phyloP scores from a whole-genome alignment of 2,329 filamentous ascomycete genomes.

The Calonectria hongkongensis region DNA sequence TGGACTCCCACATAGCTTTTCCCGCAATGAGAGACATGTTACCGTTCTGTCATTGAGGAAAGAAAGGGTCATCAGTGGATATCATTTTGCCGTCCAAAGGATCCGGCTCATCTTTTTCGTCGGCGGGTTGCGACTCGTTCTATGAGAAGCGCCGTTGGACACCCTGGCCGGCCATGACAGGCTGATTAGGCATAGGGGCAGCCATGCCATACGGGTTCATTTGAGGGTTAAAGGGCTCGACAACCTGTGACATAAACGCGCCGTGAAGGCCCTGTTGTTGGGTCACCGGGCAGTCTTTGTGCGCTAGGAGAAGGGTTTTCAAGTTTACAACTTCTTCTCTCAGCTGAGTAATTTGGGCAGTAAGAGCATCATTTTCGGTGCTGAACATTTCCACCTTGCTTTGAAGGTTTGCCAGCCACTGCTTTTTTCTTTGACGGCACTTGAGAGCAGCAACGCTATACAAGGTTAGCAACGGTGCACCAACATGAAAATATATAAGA shows the following conservation, averaged over 20 bases:
- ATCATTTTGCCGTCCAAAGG: conserved; percentile 34
- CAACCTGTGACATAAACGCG: conserved; percentile 73
- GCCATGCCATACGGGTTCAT: conserved; percentile 78
- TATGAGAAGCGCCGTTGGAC: conserved; percentile 76
- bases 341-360: conserved; percentile 87
- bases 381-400: conserved; percentile 95
- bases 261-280: conserved; percentile 83
- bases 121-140: conserved; percentile 49
- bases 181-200: conserved; percentile 70
- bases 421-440: conserved; percentile 98
- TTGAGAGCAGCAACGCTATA: conserved; percentile 94
- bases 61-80: conserved; percentile 48
- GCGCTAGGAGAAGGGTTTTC: conserved; percentile 92
- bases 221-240: conserved; percentile 73
- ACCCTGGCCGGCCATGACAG: conserved; percentile 74
- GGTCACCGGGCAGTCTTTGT: conserved; percentile 96
- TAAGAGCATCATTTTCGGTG: conserved; percentile 91
- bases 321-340: conserved; percentile 96
- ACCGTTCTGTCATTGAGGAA: conserved; percentile 45
- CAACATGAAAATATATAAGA: neutral
- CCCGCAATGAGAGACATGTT: conserved; percentile 22
- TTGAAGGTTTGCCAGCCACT: conserved; percentile 97
- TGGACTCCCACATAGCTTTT: conserved; percentile 25
- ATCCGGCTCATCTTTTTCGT: conserved; percentile 11
- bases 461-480: conserved; percentile 30